Evolutionary conservation across 805 yeast genomes (phyloP), one percentile per base, ranked within the genome.

Genomic region (Candida palmyrensis): DNA sequence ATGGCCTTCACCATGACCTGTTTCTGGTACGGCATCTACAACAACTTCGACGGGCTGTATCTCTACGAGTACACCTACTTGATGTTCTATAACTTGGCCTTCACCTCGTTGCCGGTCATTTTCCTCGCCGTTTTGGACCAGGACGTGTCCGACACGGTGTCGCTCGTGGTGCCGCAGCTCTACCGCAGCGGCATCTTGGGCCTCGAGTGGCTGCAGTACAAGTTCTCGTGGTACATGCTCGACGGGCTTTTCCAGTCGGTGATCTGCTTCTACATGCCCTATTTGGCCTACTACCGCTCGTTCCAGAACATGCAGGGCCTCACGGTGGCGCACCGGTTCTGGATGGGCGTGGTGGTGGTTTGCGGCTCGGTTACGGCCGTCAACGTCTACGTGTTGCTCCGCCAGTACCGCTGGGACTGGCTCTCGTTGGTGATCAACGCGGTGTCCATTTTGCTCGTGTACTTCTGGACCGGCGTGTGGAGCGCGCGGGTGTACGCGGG

Each of bases 401-500:
- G 77, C 47, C 89, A 82, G 58, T 69, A 68, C 40, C 60, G 88
- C 42, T 85, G 94, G 94, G 94, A 84, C 57, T 77, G 82, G 79
- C 49, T 84, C 16, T 66, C 83, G 13, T 32, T 71, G 18, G 48
- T 77, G 16, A 68, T 81, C 39, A 59, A 64, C 36, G 58, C 69
- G 1, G 49, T 85, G 29, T 78, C 87, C 10, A 66, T 68, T 33
- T 51, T 79, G 40, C 43, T 82, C 27, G 66, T 82, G 12, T 81
- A 71, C 45, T 73, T 77, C 50, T 84, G 94, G 94, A 75, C 85
- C 3, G 89, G 90, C n/a, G 73, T 78, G 15, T 84, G 89, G 81
- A 73, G 87, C 19, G 57, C 76, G 3, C 54, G 71, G 18, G 40
- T 58, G 2, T 55, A 62, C 36, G 69, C 84, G 6, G 67, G 64